Conservation (phyloP, 2,329 filamentous ascomycete genomes). For the Ceratocystis cubensis region DNA sequence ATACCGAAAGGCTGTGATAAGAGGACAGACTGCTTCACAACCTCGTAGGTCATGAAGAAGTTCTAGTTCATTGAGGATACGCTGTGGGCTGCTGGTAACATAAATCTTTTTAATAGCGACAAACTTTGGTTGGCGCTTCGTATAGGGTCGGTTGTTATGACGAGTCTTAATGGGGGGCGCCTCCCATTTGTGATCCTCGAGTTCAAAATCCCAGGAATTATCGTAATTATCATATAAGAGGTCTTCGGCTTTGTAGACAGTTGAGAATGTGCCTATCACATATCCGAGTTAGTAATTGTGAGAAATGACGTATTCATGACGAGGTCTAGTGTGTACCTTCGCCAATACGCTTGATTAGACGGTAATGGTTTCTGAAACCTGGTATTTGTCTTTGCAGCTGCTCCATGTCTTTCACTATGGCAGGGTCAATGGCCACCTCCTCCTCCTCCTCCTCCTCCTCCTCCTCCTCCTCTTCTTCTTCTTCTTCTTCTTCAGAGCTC, state of each 20-base stretch:
- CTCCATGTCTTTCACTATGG: constrained; percentile 73
- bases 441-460: constrained; percentile 43
- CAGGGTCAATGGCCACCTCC: constrained; percentile 52
- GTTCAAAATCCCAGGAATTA: constrained; percentile 75
- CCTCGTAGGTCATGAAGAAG: constrained; percentile 76
- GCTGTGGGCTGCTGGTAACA: constrained; percentile 84
- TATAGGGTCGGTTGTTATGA: constrained; percentile 7
- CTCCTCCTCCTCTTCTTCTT: constrained; percentile 37
- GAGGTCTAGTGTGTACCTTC: constrained; percentile 51
- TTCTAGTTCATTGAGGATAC: constrained; percentile 93
- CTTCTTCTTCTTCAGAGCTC: constrained; percentile 32
- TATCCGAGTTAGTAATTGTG: constrained; percentile 20
- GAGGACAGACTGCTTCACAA: constrained; percentile 75
- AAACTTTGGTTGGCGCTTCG: constrained; percentile 46
- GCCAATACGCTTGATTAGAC: constrained; percentile 90
- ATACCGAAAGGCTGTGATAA: constrained; percentile 92
- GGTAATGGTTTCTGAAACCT: constrained; percentile 71
- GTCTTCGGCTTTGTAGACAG: constrained; percentile 97
- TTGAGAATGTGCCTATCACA: constrained; percentile 84
- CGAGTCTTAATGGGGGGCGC: constrained; percentile 44
- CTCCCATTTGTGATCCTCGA: constrained; percentile 53
- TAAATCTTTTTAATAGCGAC: constrained; percentile 99
- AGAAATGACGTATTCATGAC: background rate
- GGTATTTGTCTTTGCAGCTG: constrained; percentile 71
- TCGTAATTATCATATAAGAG: constrained; percentile 69